These are phyloP conservation scores for Globisporangium solare DNA, from an alignment of 352 stramenopile genomes.

Conservation along the genomic window DNA sequence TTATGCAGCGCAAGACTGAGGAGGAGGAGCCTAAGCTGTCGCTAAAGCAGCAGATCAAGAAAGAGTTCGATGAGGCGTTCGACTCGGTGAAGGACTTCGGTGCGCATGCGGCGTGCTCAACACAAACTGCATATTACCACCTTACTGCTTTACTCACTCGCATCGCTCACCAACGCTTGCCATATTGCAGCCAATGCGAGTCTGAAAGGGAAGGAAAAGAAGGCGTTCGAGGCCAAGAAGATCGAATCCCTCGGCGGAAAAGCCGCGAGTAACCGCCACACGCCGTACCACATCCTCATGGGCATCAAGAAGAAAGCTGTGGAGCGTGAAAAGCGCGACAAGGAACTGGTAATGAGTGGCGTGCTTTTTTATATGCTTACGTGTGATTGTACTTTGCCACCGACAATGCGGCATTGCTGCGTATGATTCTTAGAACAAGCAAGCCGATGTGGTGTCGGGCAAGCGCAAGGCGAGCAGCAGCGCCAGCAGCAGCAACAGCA, in stretches of 20 bases:
- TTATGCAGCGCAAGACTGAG: slow-evolving; percentile 20
- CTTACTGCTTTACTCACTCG: too few species aligned
- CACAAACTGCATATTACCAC: too few species aligned
- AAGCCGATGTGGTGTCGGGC: slow-evolving; percentile 62
- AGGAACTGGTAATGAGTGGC: slow-evolving; percentile 40
- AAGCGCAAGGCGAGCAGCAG: slow-evolving; percentile 51
- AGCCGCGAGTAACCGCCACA: slow-evolving; percentile 43
- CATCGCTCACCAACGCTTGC: neutral
- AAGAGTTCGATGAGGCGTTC: slow-evolving; percentile 75
- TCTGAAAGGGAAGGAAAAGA: slow-evolving; percentile 80
- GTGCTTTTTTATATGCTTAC: neutral
- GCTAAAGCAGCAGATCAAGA: slow-evolving; percentile 58
- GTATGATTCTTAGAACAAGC: slow-evolving; percentile 39
- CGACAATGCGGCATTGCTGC: slow-evolving; percentile 4
- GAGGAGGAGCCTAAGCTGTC: slow-evolving; percentile 35
- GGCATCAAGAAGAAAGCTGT: slow-evolving; percentile 63
- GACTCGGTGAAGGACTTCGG: slow-evolving; percentile 71
- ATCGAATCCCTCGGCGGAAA: slow-evolving; percentile 69
- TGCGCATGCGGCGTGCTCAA: slow-evolving; percentile 15
- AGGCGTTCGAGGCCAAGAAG: slow-evolving; percentile 61
- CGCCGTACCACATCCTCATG: slow-evolving; percentile 73
- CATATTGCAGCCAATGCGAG: slow-evolving; percentile 31
- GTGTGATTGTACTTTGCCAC: neutral
- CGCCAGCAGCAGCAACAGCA: slow-evolving; percentile 32
- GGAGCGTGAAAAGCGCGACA: slow-evolving; percentile 43